These are phyloP conservation scores for Brassica rapa DNA, from an alignment of 345 rosid genomes.

Conservation along the genomic window DNA sequence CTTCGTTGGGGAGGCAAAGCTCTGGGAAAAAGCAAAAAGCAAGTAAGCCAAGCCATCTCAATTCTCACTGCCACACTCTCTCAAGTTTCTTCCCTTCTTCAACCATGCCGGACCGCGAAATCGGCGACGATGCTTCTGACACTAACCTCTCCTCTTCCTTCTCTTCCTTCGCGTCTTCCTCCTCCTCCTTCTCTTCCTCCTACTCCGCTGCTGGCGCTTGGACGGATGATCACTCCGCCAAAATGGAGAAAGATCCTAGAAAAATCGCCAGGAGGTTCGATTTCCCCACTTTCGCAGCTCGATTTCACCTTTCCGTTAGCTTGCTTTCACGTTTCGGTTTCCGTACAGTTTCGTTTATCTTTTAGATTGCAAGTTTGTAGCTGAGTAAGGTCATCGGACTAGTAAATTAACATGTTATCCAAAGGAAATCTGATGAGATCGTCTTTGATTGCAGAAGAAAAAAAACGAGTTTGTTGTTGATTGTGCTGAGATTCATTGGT, in stretches of 20 bases:
- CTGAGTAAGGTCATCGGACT: constrained; percentile 12
- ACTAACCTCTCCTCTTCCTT: constrained; percentile 23
- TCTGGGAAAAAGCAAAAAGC: not conserved
- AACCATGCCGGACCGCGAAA: constrained; percentile 37
- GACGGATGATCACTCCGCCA: constrained; percentile 24
- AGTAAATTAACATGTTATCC: not conserved
- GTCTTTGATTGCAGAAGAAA: too few relatives aligned
- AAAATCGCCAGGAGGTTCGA: constrained; percentile 50
- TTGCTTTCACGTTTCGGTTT: too few relatives aligned
- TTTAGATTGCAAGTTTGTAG: not conserved
- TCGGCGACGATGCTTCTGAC: constrained; percentile 28
- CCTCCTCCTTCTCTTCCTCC: constrained; percentile 9
- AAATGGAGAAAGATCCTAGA: constrained; percentile 59
- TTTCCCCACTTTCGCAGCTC: not conserved
- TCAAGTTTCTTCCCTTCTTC: constrained; percentile 20
- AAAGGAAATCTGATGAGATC: not conserved
- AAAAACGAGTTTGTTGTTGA: not conserved
- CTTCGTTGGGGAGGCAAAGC: constrained; percentile 31
- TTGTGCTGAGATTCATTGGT: not conserved
- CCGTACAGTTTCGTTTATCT: constrained; percentile 1
- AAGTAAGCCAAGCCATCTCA: not conserved
- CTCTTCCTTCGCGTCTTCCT: not conserved
- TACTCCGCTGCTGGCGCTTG: constrained; percentile 3
- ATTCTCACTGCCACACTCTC: constrained; percentile 33
- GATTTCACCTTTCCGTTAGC: not conserved